phyloP scores from a whole-genome alignment of 305 asterid genomes.

The Vinca major region DNA sequence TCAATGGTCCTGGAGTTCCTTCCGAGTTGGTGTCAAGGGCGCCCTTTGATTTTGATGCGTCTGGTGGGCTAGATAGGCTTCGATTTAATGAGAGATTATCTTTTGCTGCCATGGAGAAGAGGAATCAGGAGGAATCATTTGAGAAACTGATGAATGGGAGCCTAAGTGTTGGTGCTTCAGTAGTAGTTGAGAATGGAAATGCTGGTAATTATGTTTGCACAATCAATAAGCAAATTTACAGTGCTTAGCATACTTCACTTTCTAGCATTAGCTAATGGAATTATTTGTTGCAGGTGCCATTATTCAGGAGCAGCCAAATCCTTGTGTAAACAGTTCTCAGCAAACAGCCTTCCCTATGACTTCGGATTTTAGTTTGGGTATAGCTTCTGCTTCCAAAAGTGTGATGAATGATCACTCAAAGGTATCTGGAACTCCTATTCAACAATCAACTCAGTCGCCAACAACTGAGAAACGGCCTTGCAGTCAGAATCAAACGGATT shows the following conservation, averaged over 20 bases:
- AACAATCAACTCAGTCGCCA: constrained; percentile 22
- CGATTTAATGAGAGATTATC: constrained; percentile 35
- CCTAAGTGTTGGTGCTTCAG: constrained; percentile 36
- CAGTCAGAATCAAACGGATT: constrained; percentile 11
- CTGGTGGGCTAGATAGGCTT: constrained; percentile 37
- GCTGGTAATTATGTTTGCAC: constrained; percentile 34
- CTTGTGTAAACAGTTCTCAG: constrained; percentile 32
- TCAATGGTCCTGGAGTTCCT: constrained; percentile 39
- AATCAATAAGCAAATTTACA: background rate
- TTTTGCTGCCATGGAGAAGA: constrained; percentile 35
- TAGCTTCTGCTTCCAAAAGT: constrained; percentile 34
- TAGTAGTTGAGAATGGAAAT: constrained; percentile 39
- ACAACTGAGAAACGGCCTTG: constrained; percentile 35
- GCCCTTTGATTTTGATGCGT: constrained; percentile 40
- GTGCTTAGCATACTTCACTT: background rate
- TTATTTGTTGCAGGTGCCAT: constrained; percentile 43
- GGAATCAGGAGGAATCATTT: constrained; percentile 32
- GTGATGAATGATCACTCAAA: constrained; percentile 36
- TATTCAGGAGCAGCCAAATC: constrained; percentile 35
- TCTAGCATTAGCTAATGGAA: background rate
- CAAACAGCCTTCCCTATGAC: constrained; percentile 27
- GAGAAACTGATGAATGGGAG: constrained; percentile 45
- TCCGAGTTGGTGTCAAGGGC: constrained; percentile 40
- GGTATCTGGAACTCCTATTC: constrained; percentile 26
- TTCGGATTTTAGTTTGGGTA: constrained; percentile 29